Base-by-base conservation (phyloP, 1,284 basidiomycete genomes). In the Sparassis latifolia region DNA sequence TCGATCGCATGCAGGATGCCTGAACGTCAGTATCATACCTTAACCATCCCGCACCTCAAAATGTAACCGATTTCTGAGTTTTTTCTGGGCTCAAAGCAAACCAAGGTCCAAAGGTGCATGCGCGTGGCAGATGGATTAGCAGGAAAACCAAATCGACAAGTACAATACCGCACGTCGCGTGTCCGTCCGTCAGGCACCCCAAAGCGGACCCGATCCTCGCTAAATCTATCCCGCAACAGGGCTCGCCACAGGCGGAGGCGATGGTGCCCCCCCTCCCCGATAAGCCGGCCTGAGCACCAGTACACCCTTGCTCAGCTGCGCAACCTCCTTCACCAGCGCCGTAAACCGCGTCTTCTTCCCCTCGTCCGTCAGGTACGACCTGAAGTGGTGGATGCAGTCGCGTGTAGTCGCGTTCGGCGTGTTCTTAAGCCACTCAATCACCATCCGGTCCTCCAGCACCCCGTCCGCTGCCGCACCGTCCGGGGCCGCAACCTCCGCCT, bases 301-400 rank as follows among this genome's bases (percentile, higher is more conserved):
- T 31, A 80, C 70, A 31, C 84, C 83, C 42, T 75, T 76, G 69
- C 81, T 85, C 63, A 90, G 62, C 59, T 76, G 74, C 27, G 88
- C 88, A 41, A 88, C 80, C 63, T 86, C 80, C 69, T 85, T 84
- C 47, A 91, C 80, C 62, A 91, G 73, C 20, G 72, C 75, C n/a
- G 86, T 85, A 61, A 92, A 89, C 63, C 75, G 78, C 50, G 64
- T 61, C 75, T 89, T 90, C 74, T 84, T 85, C 58, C 72, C 75
- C 43, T 77, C 75, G 57, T 80, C 79, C 49, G 77, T 84, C 47
- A 90, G 66, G 60, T 85, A 87, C 10, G 80, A 80, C 55, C 80
- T 80, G 64, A 92, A 92, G 62, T 89, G 77, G 51, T 80, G 78
- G 55, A 92, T 89, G 61, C 86, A 89, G 59, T 84, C 85, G 52